A percentile compares a stretch with the other conserved stretches of the same genome.
phyloP scores from a whole-genome alignment of 352 stramenopile species.

The Globisporangium middletonii region DNA sequence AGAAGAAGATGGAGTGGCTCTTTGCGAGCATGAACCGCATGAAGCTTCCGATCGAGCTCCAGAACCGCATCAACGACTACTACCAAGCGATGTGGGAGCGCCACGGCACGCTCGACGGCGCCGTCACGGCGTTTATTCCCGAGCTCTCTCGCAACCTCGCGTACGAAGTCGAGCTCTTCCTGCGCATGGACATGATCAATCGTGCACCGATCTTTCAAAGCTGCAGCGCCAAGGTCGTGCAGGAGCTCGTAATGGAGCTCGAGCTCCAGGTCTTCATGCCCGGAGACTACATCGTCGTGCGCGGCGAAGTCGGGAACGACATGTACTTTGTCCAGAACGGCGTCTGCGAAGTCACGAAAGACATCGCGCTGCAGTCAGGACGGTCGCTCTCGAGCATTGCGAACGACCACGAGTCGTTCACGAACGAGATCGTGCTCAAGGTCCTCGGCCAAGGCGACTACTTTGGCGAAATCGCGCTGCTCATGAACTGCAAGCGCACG shows the following conservation, averaged over 20 bases:
- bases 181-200: constrained; percentile 87
- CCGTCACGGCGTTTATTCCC: constrained; percentile 68
- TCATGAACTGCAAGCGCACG: constrained; percentile 84
- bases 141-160: constrained; percentile 76
- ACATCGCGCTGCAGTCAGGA: constrained; percentile 17
- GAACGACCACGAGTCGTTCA: background rate
- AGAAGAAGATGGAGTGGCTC: constrained; percentile 87
- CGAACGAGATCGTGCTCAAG: constrained; percentile 66
- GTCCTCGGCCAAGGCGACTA: constrained; percentile 68
- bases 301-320: constrained; percentile 76
- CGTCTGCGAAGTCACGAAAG: constrained; percentile 76
- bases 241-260: constrained; percentile 79
- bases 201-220: constrained; percentile 77
- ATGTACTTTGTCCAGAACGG: constrained; percentile 88
- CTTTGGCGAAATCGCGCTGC: constrained; percentile 73
- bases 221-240: constrained; percentile 76
- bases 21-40: constrained; percentile 81
- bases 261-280: constrained; percentile 83
- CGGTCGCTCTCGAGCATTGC: constrained; percentile 3
- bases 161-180: constrained; percentile 79
- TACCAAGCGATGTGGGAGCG: constrained; percentile 86
- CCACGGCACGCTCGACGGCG: constrained; percentile 72
- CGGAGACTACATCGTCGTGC: constrained; percentile 78
- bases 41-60: constrained; percentile 67
- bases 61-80: constrained; percentile 83